Conservation (phyloP, 352 stramenopile species). For the Pythium dissotocum region DNA sequence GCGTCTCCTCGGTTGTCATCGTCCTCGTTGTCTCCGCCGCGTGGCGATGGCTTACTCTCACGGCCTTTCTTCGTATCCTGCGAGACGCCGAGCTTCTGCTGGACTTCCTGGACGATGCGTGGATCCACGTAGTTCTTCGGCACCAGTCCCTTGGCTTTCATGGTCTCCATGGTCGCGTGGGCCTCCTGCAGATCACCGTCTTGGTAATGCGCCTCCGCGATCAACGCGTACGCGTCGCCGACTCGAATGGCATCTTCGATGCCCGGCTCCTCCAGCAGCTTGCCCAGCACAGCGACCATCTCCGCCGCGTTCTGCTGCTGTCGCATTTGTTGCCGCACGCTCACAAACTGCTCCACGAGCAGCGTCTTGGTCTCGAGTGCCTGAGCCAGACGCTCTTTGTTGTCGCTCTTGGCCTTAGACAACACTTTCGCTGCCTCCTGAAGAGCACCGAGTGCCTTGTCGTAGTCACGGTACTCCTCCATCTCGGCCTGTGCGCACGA, state of each 20-base stretch:
- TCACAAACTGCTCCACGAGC: slow-evolving; percentile 87
- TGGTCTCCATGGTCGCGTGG: slow-evolving; percentile 74
- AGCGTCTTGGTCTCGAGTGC: slow-evolving; percentile 60
- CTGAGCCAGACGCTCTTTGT: slow-evolving; percentile 70
- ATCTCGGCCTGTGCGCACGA: slow-evolving; percentile 92
- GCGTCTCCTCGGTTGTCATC: slow-evolving; percentile 34
- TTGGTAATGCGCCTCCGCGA: slow-evolving; percentile 80
- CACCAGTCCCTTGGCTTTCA: slow-evolving; percentile 62
- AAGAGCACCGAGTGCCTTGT: slow-evolving; percentile 89
- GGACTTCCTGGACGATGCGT: slow-evolving; percentile 66
- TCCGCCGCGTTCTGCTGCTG: slow-evolving; percentile 53
- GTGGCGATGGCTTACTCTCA: slow-evolving; percentile 25
- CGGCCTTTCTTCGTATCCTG: slow-evolving; percentile 16
- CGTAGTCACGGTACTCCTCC: slow-evolving; percentile 94
- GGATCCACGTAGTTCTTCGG: slow-evolving; percentile 79
- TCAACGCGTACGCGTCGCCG: slow-evolving; percentile 88
- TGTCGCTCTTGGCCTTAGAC: slow-evolving; percentile 65
- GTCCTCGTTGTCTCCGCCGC: slow-evolving; percentile 10
- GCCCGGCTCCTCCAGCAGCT: slow-evolving; percentile 82
- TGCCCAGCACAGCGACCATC: slow-evolving; percentile 73
- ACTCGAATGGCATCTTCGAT: slow-evolving; percentile 87
- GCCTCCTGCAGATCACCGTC: slow-evolving; percentile 66
- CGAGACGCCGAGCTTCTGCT: slow-evolving; percentile 45
- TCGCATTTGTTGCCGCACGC: slow-evolving; percentile 58
- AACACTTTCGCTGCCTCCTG: slow-evolving; percentile 90